These are phyloP conservation scores for Silene vulgaris DNA, from an alignment of 179 eudicot genomes.

Conservation along the genomic window DNA sequence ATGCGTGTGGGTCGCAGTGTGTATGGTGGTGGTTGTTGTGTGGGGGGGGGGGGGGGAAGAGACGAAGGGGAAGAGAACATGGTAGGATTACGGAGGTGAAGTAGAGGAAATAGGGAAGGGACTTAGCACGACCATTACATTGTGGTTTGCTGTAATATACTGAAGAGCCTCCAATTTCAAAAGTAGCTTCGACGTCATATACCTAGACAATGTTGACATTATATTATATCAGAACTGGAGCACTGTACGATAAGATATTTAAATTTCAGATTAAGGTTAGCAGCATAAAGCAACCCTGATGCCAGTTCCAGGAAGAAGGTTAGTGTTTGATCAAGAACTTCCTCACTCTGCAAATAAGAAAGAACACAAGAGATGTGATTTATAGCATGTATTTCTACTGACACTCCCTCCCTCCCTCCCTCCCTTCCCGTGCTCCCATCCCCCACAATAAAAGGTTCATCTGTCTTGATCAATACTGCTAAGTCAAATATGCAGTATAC, in stretches of 20 bases:
- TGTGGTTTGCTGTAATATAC: slow-evolving; percentile 65
- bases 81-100: background rate
- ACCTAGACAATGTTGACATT: slow-evolving; percentile 42
- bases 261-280: background rate
- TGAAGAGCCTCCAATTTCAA: slow-evolving; percentile 79
- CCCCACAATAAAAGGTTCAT: background rate
- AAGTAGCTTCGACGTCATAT: slow-evolving; percentile 80
- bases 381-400: background rate
- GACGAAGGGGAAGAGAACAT: background rate
- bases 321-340: slow-evolving; percentile 70
- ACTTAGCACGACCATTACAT: slow-evolving; percentile 39
- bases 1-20: too few relatives aligned
- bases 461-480: background rate
- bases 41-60: background rate
- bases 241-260: background rate
- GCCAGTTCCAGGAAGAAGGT: slow-evolving; percentile 78
- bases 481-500: background rate
- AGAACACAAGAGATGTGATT: slow-evolving; percentile 1
- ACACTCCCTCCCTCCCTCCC: too few relatives aligned
- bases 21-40: too few relatives aligned
- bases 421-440: background rate
- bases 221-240: slow-evolving; percentile 12
- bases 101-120: background rate
- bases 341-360: slow-evolving; percentile 55
- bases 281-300: slow-evolving; percentile 60